phyloP scores from a whole-genome alignment of 2,329 filamentous ascomycete species.

The Rhynchosporium secalis region DNA sequence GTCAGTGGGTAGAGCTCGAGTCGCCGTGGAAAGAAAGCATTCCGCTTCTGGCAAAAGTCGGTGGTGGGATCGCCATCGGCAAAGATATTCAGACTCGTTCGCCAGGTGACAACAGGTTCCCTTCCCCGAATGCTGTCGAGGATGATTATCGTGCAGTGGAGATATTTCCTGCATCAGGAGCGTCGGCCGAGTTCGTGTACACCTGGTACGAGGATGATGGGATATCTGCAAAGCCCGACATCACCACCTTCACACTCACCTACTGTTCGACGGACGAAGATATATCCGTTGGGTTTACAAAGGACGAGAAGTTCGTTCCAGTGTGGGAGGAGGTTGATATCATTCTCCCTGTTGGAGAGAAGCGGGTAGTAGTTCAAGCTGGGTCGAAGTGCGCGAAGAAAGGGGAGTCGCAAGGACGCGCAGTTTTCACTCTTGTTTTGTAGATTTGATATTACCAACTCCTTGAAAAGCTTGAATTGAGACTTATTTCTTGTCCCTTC shows the following conservation, averaged over 20 bases:
- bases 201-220: slow-evolving; percentile 61
- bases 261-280: slow-evolving; percentile 48
- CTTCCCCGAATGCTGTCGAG: slow-evolving; percentile 41
- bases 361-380: slow-evolving; percentile 21
- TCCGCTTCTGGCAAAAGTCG: slow-evolving; percentile 55
- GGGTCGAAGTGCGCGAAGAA: not conserved
- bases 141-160: slow-evolving; percentile 59
- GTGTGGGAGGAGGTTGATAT: slow-evolving; percentile 52
- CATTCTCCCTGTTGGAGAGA: slow-evolving; percentile 52
- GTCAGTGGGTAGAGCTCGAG: slow-evolving; percentile 52
- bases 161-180: slow-evolving; percentile 52
- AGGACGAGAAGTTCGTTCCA: slow-evolving; percentile 47
- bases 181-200: slow-evolving; percentile 42
- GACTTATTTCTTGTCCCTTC: too few relatives aligned
- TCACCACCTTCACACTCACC: slow-evolving; percentile 46
- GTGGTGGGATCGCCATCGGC: slow-evolving; percentile 54
- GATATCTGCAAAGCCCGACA: slow-evolving; percentile 44
- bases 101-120: slow-evolving; percentile 51
- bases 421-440: not conserved
- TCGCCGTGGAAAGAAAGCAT: slow-evolving; percentile 56
- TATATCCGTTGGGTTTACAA: slow-evolving; percentile 46
- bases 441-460: too few relatives aligned
- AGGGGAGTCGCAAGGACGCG: not conserved
- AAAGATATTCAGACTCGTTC: slow-evolving; percentile 52
- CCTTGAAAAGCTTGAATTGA: too few relatives aligned